Conservation (phyloP, 768 basidiomycete genomes). For the Mycena metata region DNA sequence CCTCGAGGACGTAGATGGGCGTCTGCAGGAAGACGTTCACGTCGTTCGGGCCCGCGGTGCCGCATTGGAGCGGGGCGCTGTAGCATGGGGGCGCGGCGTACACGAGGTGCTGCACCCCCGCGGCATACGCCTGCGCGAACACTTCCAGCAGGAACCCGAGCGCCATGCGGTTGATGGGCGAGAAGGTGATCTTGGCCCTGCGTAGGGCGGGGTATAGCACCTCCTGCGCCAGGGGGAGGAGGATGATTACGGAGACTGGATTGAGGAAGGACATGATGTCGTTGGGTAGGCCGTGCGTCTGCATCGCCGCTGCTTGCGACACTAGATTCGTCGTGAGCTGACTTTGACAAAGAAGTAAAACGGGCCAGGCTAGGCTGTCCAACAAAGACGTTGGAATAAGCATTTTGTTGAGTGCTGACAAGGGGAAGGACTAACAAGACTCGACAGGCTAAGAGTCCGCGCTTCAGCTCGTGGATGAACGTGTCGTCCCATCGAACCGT, state of each 20-base stretch:
- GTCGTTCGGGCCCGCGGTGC: slow-evolving; percentile 14
- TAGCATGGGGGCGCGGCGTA: slow-evolving; percentile 20
- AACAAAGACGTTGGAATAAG: too few relatives aligned
- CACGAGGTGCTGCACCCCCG: slow-evolving; percentile 15
- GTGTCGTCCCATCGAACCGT: slow-evolving; percentile 24
- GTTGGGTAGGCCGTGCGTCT: slow-evolving; percentile 32
- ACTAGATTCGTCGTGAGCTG: slow-evolving; percentile 29
- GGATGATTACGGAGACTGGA: slow-evolving; percentile 22
- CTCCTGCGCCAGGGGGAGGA: slow-evolving; percentile 24
- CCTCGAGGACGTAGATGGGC: slow-evolving; percentile 32
- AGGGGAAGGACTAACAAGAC: slow-evolving; percentile 34
- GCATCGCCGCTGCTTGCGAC: slow-evolving; percentile 29
- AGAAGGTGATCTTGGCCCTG: slow-evolving; percentile 24
- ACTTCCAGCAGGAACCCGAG: slow-evolving; percentile 29
- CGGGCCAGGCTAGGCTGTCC: too few relatives aligned
- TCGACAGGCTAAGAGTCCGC: slow-evolving; percentile 30
- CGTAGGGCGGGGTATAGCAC: slow-evolving; percentile 28
- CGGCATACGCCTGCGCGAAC: slow-evolving; percentile 27
- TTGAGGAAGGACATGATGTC: slow-evolving; percentile 24
- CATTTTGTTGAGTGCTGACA: too few relatives aligned
- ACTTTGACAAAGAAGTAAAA: slow-evolving; percentile 29
- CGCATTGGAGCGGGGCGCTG: slow-evolving; percentile 19
- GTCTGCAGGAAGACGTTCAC: slow-evolving; percentile 24
- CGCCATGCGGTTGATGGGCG: slow-evolving; percentile 33
- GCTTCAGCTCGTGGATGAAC: slow-evolving; percentile 28